Evolutionary conservation across 495 filamentous ascomycete genomes (phyloP).

Genomic region (Monascus purpureus): DNA sequence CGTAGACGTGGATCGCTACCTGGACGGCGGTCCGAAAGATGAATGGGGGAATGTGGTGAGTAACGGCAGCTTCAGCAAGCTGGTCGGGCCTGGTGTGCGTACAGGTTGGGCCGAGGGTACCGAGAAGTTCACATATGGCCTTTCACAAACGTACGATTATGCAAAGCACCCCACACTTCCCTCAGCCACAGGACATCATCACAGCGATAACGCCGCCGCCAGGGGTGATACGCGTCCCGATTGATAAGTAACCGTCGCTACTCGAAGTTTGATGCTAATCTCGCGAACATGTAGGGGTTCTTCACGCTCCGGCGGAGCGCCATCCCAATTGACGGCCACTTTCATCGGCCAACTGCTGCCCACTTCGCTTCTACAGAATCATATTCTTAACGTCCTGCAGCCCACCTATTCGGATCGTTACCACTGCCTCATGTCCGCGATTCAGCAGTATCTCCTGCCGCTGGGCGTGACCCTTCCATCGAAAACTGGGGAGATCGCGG

Average conservation of each 20-base stretch:
- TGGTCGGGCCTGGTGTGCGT: conserved; percentile 62
- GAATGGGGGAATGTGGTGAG: conserved; percentile 61
- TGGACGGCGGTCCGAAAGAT: conserved; percentile 39
- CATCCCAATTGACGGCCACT: conserved; percentile 55
- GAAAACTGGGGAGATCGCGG: conserved; percentile 20
- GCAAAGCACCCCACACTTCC: background rate
- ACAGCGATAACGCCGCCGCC: too few species aligned
- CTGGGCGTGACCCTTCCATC: conserved; percentile 41
- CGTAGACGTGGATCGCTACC: conserved; percentile 58
- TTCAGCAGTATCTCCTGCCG: conserved; percentile 40
- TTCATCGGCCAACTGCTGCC: conserved; percentile 47
- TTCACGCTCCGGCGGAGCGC: conserved; percentile 60
- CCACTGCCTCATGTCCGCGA: conserved; percentile 33
- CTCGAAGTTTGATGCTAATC: too few species aligned
- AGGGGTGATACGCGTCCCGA: too few species aligned
- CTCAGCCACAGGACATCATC: background rate
- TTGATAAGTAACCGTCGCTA: too few species aligned
- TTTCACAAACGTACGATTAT: conserved; percentile 46
- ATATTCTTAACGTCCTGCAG: conserved; percentile 34
- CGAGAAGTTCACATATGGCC: conserved; percentile 47
- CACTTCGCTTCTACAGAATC: conserved; percentile 31
- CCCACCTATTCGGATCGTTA: conserved; percentile 45
- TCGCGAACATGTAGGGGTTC: conserved; percentile 39
- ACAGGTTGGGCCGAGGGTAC: conserved; percentile 76
- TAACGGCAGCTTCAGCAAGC: conserved; percentile 78